These are phyloP conservation scores for Trypanosoma mega DNA, from an alignment of 208 protist genomes.

Conservation along the genomic window DNA sequence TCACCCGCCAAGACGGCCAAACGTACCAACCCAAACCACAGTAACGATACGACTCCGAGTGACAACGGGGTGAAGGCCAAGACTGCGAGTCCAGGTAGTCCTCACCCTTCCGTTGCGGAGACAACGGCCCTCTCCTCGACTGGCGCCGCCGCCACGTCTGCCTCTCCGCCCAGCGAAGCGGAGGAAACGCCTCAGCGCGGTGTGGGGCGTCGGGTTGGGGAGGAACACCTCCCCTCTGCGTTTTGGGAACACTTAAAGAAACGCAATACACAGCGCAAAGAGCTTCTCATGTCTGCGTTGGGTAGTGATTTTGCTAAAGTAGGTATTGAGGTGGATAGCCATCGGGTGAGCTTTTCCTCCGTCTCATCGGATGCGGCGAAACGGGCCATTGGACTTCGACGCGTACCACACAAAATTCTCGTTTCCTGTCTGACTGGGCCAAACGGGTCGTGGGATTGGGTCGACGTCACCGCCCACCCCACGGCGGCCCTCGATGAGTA, in stretches of 20 bases:
- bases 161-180: too few species aligned
- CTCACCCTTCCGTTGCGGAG: too few species aligned
- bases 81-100: too few species aligned
- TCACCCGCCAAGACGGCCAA: too few species aligned
- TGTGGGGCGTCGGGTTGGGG: not conserved
- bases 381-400: slow-evolving; percentile 50
- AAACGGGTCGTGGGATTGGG: slow-evolving; percentile 44
- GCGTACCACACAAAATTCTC: slow-evolving; percentile 58
- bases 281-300: slow-evolving; percentile 41
- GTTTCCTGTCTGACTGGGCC: slow-evolving; percentile 46
- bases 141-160: too few species aligned
- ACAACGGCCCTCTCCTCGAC: too few species aligned
- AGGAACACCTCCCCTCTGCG: slow-evolving; percentile 15
- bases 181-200: too few species aligned
- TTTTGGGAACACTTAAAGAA: slow-evolving; percentile 11
- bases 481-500: slow-evolving; percentile 64
- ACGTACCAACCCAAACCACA: too few species aligned
- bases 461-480: slow-evolving; percentile 71
- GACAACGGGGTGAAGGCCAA: too few species aligned
- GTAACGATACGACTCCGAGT: too few species aligned
- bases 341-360: slow-evolving; percentile 61
- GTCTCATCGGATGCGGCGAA: slow-evolving; percentile 56
- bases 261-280: slow-evolving; percentile 46
- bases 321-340: slow-evolving; percentile 44
- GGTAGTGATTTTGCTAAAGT: slow-evolving; percentile 52